A percentile compares a stretch with the other conserved stretches of the same genome.
Evolutionary conservation across 768 basidiomycete genomes (phyloP).

Genomic region (Amanita molliuscula): DNA sequence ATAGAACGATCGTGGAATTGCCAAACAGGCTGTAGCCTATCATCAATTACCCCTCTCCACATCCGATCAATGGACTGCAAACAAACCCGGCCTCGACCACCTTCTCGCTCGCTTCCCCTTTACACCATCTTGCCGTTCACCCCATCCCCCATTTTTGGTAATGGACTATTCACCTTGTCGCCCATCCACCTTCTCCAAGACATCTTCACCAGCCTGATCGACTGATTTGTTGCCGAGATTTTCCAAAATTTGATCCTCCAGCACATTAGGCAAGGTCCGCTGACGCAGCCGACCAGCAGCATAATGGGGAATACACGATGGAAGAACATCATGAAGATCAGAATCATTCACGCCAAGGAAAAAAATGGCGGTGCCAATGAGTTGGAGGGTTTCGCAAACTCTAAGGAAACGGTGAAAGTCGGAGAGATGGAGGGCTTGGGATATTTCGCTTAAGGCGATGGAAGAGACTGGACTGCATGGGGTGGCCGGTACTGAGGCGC

Average conservation of each 20-base stretch:
- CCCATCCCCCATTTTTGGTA: background rate
- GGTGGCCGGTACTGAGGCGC: background rate
- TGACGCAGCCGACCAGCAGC: background rate
- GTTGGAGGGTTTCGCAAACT: constrained; percentile 4
- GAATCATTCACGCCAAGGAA: constrained; percentile 1
- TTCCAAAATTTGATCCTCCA: background rate
- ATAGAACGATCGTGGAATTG: too few relatives aligned
- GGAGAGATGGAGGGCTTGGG: background rate
- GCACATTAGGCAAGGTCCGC: background rate
- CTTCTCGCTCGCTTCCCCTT: background rate
- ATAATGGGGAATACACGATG: background rate
- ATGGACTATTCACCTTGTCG: background rate
- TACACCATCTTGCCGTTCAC: background rate
- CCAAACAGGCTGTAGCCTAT: too few relatives aligned
- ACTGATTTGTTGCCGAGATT: background rate
- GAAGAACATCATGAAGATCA: constrained; percentile 4
- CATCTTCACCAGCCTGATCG: background rate
- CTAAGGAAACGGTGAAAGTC: constrained; percentile 3
- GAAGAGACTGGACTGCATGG: background rate
- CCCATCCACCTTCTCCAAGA: background rate
- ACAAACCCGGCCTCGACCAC: too few relatives aligned
- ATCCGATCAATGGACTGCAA: too few relatives aligned
- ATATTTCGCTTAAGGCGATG: background rate
- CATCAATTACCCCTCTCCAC: too few relatives aligned
- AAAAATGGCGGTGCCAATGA: background rate